Base-by-base conservation (phyloP, 2,329 filamentous ascomycete genomes). In the Diplodia corticola region DNA sequence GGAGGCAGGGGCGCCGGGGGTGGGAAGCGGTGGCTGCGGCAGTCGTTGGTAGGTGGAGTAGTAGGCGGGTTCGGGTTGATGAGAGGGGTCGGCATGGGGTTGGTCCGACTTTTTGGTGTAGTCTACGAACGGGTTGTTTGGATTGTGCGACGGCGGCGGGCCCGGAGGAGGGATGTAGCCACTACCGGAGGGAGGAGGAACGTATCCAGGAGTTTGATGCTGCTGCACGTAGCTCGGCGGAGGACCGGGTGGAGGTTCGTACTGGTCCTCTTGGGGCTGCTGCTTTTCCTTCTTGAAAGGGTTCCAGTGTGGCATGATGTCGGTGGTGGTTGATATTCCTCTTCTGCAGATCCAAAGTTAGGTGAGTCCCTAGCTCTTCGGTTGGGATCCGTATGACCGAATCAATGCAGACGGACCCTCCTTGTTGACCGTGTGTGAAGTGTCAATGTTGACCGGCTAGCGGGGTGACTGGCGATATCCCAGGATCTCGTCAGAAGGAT, bases 91-190 rank as follows among this genome's bases (percentile, higher is more conserved):
- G n/a, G 22, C 20, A 30, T 53, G 35, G 7, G 50, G 50, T 3
- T 54, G 28, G 10, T 54, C 17, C 28, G 17, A n/a, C 20, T 54
- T 59, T 17, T 59, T 49, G 40, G 40, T 61, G 57, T 61, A 35
- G 57, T 49, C 44, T 17, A 35, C 13, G 55, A 60, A 60, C 3
- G 55, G 55, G n/a, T 61, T 48, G 26, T 65, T 54, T 48, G 30
- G 35, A 7, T 44, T 35, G 28, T 63, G 55, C 13, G 69, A 70
- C 5, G 68, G 69, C 12, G 69, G 66, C n/a, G 68, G 65, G 28
- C 59, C 66, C 2, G 69, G 61, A 28, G 68, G 73, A 28, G 73
- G 71, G 26, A 67, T 67, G 65, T 74, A 75, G 48, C 63, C 67
- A n/a, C 28, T 44, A 3, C 4, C 3, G 17, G 35, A 30, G 10